Base-by-base conservation (phyloP, 1,284 basidiomycete species). In the Neonothopanus nambi region DNA sequence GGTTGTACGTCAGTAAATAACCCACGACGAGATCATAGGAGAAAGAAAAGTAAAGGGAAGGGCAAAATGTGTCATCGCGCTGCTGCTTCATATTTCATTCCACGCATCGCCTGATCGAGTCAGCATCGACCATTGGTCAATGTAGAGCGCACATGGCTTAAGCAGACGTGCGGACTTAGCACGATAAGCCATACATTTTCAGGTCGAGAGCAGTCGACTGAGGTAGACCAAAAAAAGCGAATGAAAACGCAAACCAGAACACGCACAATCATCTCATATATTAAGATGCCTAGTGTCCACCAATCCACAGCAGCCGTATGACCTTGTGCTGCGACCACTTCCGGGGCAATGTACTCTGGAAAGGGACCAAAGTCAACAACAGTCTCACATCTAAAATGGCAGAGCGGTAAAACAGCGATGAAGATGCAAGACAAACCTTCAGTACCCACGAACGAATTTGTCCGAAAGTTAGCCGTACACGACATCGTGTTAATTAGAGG, bases 201-300 rank as follows among this genome's bases (percentile, higher is more conserved):
- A 40, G 6, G 21, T 11, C 15, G 45, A 12, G n/a, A n/a, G n/a
- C n/a, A n/a, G n/a, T n/a, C n/a, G n/a, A n/a, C n/a, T n/a, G n/a
- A n/a, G n/a, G n/a, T n/a, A n/a, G n/a, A n/a, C n/a, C n/a, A n/a
- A n/a, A n/a, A n/a, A n/a, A n/a, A n/a, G n/a, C n/a, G n/a, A n/a
- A n/a, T n/a, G n/a, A n/a, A n/a, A n/a, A n/a, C n/a, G n/a, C 40
- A 42, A 23, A 57, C 58, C 60, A 59, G 60, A 66, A 59, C 56
- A 89, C 93, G 80, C 77, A 95, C 93, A 73, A 99, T 97, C 97
- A 99, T 99, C 77, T 99, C 97, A 76, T 96, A 98, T 64, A 99
- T 94, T 65, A 99, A 82, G 64, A 99, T 99, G 37, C 97, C 97
- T 48, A 98, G 78, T 30, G 96, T 99, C 97, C 94, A 98, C 96